Conservation (phyloP, 805 yeast genomes). For the Lachancea lanzarotensis region DNA sequence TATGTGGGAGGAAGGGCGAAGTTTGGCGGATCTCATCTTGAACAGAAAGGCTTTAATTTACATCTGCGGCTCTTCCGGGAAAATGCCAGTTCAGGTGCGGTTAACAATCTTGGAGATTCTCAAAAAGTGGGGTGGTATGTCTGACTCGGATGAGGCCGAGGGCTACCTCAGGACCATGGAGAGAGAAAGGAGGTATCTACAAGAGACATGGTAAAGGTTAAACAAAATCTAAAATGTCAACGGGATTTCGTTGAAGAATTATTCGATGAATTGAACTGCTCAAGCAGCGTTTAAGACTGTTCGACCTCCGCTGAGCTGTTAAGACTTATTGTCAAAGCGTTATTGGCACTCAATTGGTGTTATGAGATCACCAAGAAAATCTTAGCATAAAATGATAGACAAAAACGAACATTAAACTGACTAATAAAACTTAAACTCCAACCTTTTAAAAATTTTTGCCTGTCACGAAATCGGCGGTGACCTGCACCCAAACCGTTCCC, state of each 20-base stretch:
- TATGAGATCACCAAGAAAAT: background rate
- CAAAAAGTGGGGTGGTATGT: constrained; percentile 37
- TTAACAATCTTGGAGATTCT: constrained; percentile 66
- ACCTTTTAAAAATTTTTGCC: constrained; percentile 1
- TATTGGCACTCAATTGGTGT: no score
- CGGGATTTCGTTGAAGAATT: no score
- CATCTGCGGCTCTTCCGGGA: constrained; percentile 90
- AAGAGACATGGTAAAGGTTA: constrained; percentile 73
- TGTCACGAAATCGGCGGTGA: constrained; percentile 40
- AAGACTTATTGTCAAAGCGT: no score
- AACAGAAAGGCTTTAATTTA: constrained; percentile 57
- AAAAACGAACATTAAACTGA: no score
- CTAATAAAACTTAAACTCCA: background rate
- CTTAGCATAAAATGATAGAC: no score
- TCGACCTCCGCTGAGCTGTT: no score
- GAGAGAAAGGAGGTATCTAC: constrained; percentile 58
- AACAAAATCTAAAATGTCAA: no score
- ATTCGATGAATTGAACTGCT: no score
- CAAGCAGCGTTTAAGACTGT: no score
- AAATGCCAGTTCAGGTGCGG: constrained; percentile 86
- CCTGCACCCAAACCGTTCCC: constrained; percentile 59
- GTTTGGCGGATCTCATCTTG: constrained; percentile 47
- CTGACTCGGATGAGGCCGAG: constrained; percentile 41
- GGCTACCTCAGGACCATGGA: constrained; percentile 55
- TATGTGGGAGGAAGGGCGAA: constrained; percentile 44